Evolutionary conservation across 495 filamentous ascomycete genomes (phyloP), one percentile per base, ranked within the genome.

Genomic region (Geoglossum glabrum): DNA sequence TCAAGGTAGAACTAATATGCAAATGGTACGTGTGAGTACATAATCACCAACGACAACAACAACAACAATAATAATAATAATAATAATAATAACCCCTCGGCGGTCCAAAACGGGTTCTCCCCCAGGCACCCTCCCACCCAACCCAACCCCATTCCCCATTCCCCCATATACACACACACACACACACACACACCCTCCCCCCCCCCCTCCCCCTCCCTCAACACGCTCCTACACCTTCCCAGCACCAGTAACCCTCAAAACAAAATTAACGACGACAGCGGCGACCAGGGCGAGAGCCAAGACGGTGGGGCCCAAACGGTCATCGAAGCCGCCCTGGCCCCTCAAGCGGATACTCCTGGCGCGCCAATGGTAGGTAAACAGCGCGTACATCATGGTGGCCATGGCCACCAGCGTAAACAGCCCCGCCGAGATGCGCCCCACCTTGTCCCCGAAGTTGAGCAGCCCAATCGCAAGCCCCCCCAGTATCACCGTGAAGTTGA

Each of bases 401-500:
- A 99, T 89, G 54, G 93, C 90, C 59, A 97, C 90, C 61, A 90
- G 67, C 2, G 93, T 99, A 73, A 99, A 99, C 7, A 95, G 73
- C 34, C 82, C 87, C 26, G 92, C 88, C 60, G 83, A 88, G 71
- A 95, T 94, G 65, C 89, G 86, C 57, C 90, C 90, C 52, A 92
- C 78, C 56, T 79, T 81, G 70, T 99, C 93, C 66, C 92, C 90
- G 65, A 99, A 99, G 76, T 99, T 99, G 61, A 99, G 79, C 60
- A 99, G 86, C 56, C 93, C 92, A 58, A 97, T 83, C 27, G 90
- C 90, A 54, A 99, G 80, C 56, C 90, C 90, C 64, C 92, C 92
- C 45, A 99, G 81, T 69, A 99, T 90, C 66, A 97, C 90, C 66
- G 86, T 92, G 78, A 97, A 97, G 76, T 97, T 97, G 63, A 99